Evolutionary conservation across 2,329 filamentous ascomycete genomes (phyloP).

Genomic region (Fusarium sp.): DNA sequence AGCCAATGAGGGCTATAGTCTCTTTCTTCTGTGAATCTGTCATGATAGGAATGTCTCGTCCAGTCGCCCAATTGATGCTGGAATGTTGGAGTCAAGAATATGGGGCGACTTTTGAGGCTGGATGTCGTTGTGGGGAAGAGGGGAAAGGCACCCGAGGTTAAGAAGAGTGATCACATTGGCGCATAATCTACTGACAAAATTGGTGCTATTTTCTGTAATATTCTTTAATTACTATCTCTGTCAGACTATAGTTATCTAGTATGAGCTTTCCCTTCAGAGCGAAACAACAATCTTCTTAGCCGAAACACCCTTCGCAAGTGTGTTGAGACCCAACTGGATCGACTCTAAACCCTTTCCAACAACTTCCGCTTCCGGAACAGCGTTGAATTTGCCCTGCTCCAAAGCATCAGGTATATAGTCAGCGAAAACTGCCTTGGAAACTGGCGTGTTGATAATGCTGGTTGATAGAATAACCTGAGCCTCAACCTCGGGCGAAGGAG

Average conservation of each 20-base stretch:
- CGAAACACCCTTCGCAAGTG: conserved; percentile 28
- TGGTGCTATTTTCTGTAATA: neutral
- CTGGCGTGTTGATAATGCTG: conserved; percentile 23
- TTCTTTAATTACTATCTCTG: neutral
- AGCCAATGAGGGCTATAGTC: conserved; percentile 35
- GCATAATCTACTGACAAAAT: neutral
- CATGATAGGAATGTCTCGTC: neutral
- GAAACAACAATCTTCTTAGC: conserved; percentile 33
- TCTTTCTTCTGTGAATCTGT: neutral
- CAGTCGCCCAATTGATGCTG: neutral
- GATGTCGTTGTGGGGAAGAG: conserved; percentile 17
- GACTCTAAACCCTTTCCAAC: conserved; percentile 26
- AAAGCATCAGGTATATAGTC: conserved; percentile 31
- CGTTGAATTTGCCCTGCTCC: conserved; percentile 21
- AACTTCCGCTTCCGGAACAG: conserved; percentile 23
- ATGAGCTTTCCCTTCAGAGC: neutral
- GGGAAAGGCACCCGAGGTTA: conserved; percentile 30
- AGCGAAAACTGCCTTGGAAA: conserved; percentile 29
- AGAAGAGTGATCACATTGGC: neutral
- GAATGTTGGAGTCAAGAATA: neutral
- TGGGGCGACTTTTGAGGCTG: neutral
- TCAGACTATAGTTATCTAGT: no score
- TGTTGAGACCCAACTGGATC: conserved; percentile 23
- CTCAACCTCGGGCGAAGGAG: neutral
- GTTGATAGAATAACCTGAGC: conserved; percentile 14